A percentile compares a stretch with the other conserved stretches of the same genome.
Conservation (phyloP, 306 rosid genomes). For the Abrus precatorius region DNA sequence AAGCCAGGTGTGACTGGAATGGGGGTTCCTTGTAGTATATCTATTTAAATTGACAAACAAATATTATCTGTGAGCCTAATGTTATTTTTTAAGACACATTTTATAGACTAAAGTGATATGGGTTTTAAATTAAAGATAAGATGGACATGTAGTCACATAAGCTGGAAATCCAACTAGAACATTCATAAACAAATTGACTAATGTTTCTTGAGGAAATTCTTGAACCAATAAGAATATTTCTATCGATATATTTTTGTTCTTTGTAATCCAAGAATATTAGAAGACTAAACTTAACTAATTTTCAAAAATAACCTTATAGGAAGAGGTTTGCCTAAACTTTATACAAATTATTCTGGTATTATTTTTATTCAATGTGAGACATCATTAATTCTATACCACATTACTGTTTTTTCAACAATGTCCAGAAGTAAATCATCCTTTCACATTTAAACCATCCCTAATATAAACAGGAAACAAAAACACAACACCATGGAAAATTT, state of each 20-base stretch:
- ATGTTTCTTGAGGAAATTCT: not conserved
- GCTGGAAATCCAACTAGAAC: not conserved
- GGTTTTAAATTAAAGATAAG: not conserved
- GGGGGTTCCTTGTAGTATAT: conserved; percentile 90
- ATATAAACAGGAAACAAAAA: not conserved
- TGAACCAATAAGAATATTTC: not conserved
- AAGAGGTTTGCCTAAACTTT: too few species aligned
- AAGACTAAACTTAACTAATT: too few species aligned
- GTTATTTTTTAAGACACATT: not conserved
- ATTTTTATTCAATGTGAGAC: too few species aligned
- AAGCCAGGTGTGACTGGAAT: conserved; percentile 72
- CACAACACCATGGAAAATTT: conserved; percentile 1
- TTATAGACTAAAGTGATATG: not conserved
- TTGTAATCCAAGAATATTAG: not conserved
- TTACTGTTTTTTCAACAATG: not conserved
- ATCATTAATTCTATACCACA: not conserved
- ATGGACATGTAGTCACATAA: not conserved
- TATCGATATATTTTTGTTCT: not conserved
- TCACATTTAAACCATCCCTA: not conserved
- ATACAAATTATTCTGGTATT: too few species aligned
- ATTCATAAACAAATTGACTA: not conserved
- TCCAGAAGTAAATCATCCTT: not conserved
- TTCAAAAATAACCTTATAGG: too few species aligned
- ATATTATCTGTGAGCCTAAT: not conserved
- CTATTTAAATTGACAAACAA: conserved; percentile 58